Base-by-base conservation (phyloP, 2,329 filamentous ascomycete genomes). In the Fusarium sp. region DNA sequence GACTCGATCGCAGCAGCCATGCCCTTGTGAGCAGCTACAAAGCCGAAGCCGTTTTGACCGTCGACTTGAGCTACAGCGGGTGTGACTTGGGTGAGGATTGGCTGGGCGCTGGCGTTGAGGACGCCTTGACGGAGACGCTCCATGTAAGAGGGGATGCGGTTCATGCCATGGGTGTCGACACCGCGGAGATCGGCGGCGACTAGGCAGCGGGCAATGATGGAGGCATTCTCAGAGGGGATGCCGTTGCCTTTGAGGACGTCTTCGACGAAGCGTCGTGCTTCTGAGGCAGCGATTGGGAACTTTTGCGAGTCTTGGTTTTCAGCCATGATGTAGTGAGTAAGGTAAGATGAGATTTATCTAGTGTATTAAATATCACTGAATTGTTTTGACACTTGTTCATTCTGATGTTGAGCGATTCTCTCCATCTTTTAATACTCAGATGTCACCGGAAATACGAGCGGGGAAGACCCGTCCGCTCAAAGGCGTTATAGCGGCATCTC, bases 61-160 rank as follows among this genome's bases (percentile, higher is more conserved):
- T 90, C 87, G 14, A 94, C 87, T 50, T 90, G 91, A 0, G 90
- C 91, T 0, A 94, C 93, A 0, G 91, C 92, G 0, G 93, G 92
- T 0, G 93, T 95, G 54, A 90, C 81, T 72, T 92, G 87, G 0
- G 78, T 84, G 6, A 95, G 69, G 0, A 83, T 85, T 0, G 93
- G 93, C 8, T 84, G 80, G 3, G 91, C 91, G 17, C 79, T 81
- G 17, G 91, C 84, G 74, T 93, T 85, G 13, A 96, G 87, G 5
- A 93, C 91, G 5, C 91, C 90, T 78, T 91, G 87, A 6, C 92
- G 89, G 71, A 95, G 88, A 24, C 93, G 91, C 61, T 89, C 87
- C 84, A 95, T 89, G 84, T 96, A 96, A 1, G 91, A 93, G 3
- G 93, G 93, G 45, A 96, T 90, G 11, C 93, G 90, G 80, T 94